Conservation (phyloP, 805 yeast genomes). For the Aciculoconidium aculeatum region DNA sequence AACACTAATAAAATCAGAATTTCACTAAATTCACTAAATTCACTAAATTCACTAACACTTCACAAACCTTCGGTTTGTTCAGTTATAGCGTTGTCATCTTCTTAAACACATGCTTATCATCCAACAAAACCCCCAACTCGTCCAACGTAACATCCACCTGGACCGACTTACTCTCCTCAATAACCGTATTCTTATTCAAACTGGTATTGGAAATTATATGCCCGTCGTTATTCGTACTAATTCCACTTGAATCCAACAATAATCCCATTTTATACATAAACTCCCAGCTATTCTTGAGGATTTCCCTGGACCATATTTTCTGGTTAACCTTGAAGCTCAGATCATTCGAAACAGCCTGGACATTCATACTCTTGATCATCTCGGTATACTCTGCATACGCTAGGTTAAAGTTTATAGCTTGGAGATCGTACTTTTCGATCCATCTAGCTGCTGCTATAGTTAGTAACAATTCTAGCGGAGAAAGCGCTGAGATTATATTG, state of each 20-base stretch:
- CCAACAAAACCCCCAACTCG: slow-evolving; percentile 37
- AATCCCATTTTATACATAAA: slow-evolving; percentile 51
- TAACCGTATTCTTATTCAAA: slow-evolving; percentile 23
- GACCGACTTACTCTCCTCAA: slow-evolving; percentile 44
- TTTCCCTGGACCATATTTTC: slow-evolving; percentile 56
- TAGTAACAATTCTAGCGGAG: slow-evolving; percentile 67
- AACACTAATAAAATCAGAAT: no score
- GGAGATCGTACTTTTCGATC: slow-evolving; percentile 49
- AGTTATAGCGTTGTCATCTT: slow-evolving; percentile 17
- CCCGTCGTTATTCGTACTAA: slow-evolving; percentile 38
- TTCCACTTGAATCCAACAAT: slow-evolving; percentile 40
- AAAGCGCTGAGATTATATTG: slow-evolving; percentile 32
- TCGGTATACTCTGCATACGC: slow-evolving; percentile 70
- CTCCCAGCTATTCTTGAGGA: slow-evolving; percentile 73
- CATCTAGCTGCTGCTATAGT: slow-evolving; percentile 74
- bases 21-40: neutral
- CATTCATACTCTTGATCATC: slow-evolving; percentile 42
- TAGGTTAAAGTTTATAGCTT: slow-evolving; percentile 67
- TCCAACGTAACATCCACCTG: slow-evolving; percentile 47
- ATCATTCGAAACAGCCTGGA: slow-evolving; percentile 28
- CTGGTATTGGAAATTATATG: slow-evolving; percentile 22
- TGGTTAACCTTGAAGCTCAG: slow-evolving; percentile 29
- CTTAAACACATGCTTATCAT: slow-evolving; percentile 17
- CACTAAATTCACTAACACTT: neutral
- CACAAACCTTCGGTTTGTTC: no score